Evolutionary conservation across 2,329 filamentous ascomycete genomes (phyloP).

Genomic region (Elsinoe australis): DNA sequence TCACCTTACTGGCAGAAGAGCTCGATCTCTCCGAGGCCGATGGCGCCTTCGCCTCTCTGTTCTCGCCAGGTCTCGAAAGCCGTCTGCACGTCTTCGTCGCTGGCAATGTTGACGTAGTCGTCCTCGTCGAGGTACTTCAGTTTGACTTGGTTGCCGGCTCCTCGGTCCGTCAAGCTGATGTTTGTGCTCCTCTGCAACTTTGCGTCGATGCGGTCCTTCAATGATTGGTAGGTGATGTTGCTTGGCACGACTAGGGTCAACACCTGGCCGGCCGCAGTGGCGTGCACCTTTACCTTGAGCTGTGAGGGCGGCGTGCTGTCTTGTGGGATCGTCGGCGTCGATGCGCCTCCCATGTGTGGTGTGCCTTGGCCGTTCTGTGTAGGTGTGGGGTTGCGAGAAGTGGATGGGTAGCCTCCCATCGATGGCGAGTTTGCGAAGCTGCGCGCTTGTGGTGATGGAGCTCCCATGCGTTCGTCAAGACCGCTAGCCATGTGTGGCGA

Average conservation of each 20-base stretch:
- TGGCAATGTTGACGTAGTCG: constrained; percentile 87
- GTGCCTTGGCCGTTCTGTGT: constrained; percentile 31
- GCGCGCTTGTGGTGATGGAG: constrained; percentile 43
- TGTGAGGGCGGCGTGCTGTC: constrained; percentile 50
- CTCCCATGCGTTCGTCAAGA: constrained; percentile 47
- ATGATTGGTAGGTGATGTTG: constrained; percentile 87
- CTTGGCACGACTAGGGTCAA: constrained; percentile 93
- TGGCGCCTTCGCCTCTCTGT: constrained; percentile 51
- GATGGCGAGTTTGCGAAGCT: constrained; percentile 48
- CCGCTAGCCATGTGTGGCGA: constrained; percentile 59
- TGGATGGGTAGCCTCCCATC: constrained; percentile 9
- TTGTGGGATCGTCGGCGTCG: constrained; percentile 12
- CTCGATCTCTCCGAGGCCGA: constrained; percentile 80
- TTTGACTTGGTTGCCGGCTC: constrained; percentile 53
- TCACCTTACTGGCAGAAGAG: constrained; percentile 61
- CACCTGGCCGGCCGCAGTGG: constrained; percentile 68
- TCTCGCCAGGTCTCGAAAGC: constrained; percentile 94
- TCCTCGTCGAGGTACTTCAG: constrained; percentile 88
- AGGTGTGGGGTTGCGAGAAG: constrained; percentile 35
- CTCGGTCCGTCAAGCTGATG: constrained; percentile 70
- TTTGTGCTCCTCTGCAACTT: constrained; percentile 83
- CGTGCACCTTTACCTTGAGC: constrained; percentile 92
- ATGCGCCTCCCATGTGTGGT: constrained; percentile 23
- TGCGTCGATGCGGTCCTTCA: constrained; percentile 92
- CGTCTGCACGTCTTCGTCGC: constrained; percentile 91